Evolutionary conservation across 768 basidiomycete genomes (phyloP).

Genomic region (Kwoniella bestiolae): DNA sequence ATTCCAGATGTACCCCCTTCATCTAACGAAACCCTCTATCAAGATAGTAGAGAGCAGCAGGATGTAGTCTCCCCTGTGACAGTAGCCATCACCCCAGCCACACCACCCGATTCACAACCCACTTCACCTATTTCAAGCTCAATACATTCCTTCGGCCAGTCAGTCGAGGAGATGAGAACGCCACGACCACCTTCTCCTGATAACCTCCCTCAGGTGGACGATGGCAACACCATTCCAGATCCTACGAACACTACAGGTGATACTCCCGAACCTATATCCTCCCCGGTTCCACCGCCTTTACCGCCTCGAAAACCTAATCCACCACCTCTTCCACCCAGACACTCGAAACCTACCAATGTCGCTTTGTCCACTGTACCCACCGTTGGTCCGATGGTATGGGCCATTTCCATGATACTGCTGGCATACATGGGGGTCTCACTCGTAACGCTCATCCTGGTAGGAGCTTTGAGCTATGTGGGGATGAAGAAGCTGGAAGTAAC

Average conservation of each 20-base stretch:
- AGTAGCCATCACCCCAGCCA: conserved; percentile 29
- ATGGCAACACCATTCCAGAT: neutral
- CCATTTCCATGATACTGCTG: conserved; percentile 5
- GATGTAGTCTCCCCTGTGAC: neutral
- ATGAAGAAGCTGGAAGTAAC: conserved; percentile 8
- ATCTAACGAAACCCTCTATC: neutral
- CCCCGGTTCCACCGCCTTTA: conserved; percentile 2
- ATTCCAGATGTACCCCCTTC: neutral
- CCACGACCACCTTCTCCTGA: neutral
- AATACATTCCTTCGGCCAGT: conserved; percentile 8
- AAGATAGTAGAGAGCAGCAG: too few species aligned
- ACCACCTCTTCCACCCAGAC: conserved; percentile 9
- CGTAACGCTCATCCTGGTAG: neutral
- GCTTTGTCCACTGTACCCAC: conserved; percentile 5
- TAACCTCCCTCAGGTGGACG: too few species aligned
- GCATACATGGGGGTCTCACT: conserved; percentile 19
- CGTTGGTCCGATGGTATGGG: conserved; percentile 10
- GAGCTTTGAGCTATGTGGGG: neutral
- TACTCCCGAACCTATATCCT: neutral
- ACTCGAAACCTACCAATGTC: neutral
- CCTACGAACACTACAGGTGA: neutral
- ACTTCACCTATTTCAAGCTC: conserved; percentile 5
- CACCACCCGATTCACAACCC: conserved; percentile 15
- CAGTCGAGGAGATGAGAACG: neutral
- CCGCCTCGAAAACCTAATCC: conserved; percentile 5